Evolutionary conservation across 2,329 filamentous ascomycete species (phyloP), one percentile per base, ranked within the genome.

Genomic region (Alternaria sp.): DNA sequence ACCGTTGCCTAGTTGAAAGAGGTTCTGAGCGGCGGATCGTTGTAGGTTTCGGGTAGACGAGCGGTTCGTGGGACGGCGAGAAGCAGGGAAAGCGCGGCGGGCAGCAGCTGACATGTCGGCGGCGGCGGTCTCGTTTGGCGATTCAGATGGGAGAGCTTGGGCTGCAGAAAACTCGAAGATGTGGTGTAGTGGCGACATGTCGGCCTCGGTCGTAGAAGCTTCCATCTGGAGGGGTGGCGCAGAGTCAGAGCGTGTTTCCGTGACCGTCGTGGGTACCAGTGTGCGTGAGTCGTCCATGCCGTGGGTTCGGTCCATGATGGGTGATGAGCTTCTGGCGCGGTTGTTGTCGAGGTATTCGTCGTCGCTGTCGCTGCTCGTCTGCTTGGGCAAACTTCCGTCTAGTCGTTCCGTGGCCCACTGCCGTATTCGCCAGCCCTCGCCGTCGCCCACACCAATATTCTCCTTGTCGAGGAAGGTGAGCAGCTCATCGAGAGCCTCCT

Each of bases 401-500:
- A 92, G 81, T 26, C 90, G 85, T 78, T 93, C 91, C 3, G 87
- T 90, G 0, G 88, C 89, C 88, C 88, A 90, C 77, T 88, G 86
- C 66, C 88, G 81, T 63, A 91, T 84, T 69, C 83, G 83, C 85
- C 86, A 89, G 8, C 88, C 93, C 78, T 97, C 94, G 13, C 92
- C 92, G 78, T 96, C 92, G 51, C 86, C 87, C 12, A 96, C 77
- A 0, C 93, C 93, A 59, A 97, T 85, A 67, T 92, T 89, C 75
- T 93, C 90, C 75, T 88, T 91, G 77, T 98, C 94, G 57, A 98
- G 83, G 70, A 97, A 96, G 15, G 85, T 81, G n/a, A 97, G 83
- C 6, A 99, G 84, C 70, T 98, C 95, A 67, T 97, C 93, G 40
- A 99, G 84, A 40, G 94, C 96, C 76, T 98, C 94, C 79, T 97